Percentiles rank a stretch among this genome's conserved stretches.
Evolutionary conservation across 352 stramenopile species (phyloP).

Genomic region (Ophiocytium majus): DNA sequence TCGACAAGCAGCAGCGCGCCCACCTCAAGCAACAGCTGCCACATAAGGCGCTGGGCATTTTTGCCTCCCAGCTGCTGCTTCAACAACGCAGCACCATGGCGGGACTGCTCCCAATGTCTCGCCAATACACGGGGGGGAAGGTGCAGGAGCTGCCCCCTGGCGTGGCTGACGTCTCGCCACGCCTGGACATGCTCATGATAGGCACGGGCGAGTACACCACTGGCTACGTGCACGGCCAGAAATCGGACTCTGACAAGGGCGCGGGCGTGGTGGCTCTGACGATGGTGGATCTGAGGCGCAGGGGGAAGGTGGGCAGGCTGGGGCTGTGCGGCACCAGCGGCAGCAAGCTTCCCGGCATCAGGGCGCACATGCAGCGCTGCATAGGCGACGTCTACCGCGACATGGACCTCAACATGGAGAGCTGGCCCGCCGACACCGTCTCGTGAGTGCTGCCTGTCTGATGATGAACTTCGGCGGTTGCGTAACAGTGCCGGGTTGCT

Average conservation of each 20-base stretch:
- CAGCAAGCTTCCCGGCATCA: conserved; percentile 79
- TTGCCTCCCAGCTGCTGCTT: neutral
- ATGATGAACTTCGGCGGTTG: no score
- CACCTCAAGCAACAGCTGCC: neutral
- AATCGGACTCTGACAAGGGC: conserved; percentile 74
- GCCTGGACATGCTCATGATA: conserved; percentile 77
- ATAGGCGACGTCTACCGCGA: conserved; percentile 72
- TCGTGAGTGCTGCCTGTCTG: neutral
- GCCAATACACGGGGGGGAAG: conserved; percentile 43
- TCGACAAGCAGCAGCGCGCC: neutral
- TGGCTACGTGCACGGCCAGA: conserved; percentile 72
- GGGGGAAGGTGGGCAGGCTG: conserved; percentile 70
- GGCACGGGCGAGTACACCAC: conserved; percentile 85
- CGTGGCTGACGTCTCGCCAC: neutral
- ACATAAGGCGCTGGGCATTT: neutral
- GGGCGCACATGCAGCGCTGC: conserved; percentile 72
- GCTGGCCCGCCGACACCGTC: conserved; percentile 70
- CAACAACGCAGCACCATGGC: neutral
- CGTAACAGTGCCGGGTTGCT: no score
- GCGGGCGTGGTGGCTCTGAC: conserved; percentile 76
- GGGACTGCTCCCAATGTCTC: neutral
- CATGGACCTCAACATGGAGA: conserved; percentile 74
- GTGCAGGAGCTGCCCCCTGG: conserved; percentile 38
- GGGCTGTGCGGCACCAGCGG: conserved; percentile 78
- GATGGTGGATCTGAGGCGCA: conserved; percentile 76